Conservation (phyloP, 202 grass and related monocot species). For the Cymbopogon flexuosus region DNA sequence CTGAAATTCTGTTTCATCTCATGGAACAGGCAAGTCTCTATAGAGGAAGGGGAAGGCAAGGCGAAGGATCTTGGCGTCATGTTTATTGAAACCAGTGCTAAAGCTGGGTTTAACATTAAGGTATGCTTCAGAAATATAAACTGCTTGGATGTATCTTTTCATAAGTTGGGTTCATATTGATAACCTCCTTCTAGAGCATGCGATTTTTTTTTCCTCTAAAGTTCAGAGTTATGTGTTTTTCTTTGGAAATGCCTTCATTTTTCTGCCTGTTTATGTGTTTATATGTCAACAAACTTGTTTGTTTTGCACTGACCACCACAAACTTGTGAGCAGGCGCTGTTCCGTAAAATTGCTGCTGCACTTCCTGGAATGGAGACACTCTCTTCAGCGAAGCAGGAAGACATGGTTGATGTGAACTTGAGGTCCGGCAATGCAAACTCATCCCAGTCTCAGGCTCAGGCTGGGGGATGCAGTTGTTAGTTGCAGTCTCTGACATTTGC, state of each 20-base stretch:
- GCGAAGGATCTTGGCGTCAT: slow-evolving; percentile 93
- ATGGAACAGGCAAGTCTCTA: slow-evolving; percentile 54
- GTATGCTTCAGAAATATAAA: slow-evolving; percentile 40
- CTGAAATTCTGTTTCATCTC: slow-evolving; percentile 29
- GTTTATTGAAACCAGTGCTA: slow-evolving; percentile 99
- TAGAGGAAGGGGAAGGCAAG: slow-evolving; percentile 81
- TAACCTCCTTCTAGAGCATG: background rate
- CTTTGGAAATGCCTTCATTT: background rate
- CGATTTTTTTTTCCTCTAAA: background rate
- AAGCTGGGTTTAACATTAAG: slow-evolving; percentile 99
- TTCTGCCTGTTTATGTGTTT: background rate
- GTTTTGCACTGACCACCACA: slow-evolving; percentile 18
- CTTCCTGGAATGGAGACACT: slow-evolving; percentile 96
- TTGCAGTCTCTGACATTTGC: slow-evolving; percentile 23
- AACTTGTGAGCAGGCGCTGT: slow-evolving; percentile 59
- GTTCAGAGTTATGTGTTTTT: background rate
- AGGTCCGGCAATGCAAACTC: slow-evolving; percentile 68
- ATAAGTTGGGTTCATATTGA: background rate
- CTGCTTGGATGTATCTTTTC: slow-evolving; percentile 9
- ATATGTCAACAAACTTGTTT: background rate
- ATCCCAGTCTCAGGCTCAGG: slow-evolving; percentile 62
- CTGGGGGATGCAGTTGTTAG: slow-evolving; percentile 96
- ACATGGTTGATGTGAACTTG: slow-evolving; percentile 98
- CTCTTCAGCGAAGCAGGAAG: slow-evolving; percentile 91
- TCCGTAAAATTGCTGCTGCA: slow-evolving; percentile 95